These are phyloP conservation scores for Apophysomyces trapeziformis DNA, from an alignment of 371 early-diverging fungal species.

Conservation along the genomic window DNA sequence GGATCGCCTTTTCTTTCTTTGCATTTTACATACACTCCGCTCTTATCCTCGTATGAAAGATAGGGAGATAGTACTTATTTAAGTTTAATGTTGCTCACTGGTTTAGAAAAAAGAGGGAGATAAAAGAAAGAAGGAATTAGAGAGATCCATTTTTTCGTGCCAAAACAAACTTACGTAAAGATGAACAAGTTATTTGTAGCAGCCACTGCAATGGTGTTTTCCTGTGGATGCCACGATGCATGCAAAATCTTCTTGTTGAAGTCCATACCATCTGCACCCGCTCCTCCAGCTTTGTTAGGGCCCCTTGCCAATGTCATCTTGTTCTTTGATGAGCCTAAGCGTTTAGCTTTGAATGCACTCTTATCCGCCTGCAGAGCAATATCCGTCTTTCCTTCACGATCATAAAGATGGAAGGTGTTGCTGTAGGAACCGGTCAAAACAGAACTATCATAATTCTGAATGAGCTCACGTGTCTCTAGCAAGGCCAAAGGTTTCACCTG, in stretches of 20 bases:
- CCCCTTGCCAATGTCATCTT: conserved; percentile 43
- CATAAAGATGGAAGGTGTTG: conserved; percentile 95
- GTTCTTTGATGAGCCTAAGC: conserved; percentile 64
- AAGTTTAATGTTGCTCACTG: not conserved
- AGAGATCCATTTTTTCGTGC: not conserved
- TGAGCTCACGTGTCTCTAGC: not conserved
- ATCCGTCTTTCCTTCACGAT: conserved; percentile 73
- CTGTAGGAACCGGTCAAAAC: conserved; percentile 97
- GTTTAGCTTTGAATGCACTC: conserved; percentile 94
- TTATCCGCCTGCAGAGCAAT: conserved; percentile 96
- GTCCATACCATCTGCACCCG: conserved; percentile 85
- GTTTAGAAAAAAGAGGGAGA: no score
- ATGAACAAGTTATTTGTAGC: conserved; percentile 98
- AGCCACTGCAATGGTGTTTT: conserved; percentile 95
- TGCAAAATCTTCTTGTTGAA: conserved; percentile 96
- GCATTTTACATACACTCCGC: conserved; percentile 3
- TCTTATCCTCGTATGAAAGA: not conserved
- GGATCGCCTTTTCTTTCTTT: not conserved
- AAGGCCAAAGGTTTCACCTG: conserved; percentile 23
- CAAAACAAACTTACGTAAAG: conserved; percentile 68
- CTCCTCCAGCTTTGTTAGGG: conserved; percentile 67
- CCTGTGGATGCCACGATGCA: conserved; percentile 97
- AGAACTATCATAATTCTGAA: conserved; percentile 38
- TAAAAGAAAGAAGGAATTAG: no score
- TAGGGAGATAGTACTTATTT: no score